Percentiles rank a stretch among this genome's conserved stretches.
Conservation (phyloP, 192 early-diverging fungal genomes). For the Polychytrium aggregatum region DNA sequence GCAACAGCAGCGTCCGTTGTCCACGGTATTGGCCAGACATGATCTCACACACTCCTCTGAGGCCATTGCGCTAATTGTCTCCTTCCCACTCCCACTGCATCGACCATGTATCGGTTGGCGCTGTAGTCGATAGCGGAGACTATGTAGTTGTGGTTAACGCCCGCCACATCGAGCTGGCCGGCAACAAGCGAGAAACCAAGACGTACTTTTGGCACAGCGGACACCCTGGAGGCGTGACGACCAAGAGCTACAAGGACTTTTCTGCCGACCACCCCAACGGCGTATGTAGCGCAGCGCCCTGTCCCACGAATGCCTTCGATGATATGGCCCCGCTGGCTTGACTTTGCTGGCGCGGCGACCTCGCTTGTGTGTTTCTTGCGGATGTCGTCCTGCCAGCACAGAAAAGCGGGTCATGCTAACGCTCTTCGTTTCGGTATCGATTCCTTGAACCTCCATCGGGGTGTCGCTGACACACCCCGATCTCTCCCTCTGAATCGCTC, state of each 20-base stretch:
- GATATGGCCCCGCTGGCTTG: no score
- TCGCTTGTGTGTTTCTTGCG: background rate
- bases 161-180: slow-evolving; percentile 62
- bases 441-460: no score
- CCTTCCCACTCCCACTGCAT: background rate
- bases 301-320: no score
- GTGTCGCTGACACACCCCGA: no score
- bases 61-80: background rate
- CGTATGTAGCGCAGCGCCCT: slow-evolving; percentile 21
- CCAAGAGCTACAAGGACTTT: slow-evolving; percentile 61
- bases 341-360: background rate
- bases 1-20: background rate
- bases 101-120: background rate
- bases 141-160: slow-evolving; percentile 95
- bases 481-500: background rate
- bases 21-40: background rate
- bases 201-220: slow-evolving; percentile 78
- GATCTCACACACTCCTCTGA: background rate
- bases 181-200: slow-evolving; percentile 77
- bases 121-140: slow-evolving; percentile 80
- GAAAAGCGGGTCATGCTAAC: no score
- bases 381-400: background rate
- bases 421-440: no score
- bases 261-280: slow-evolving; percentile 66
- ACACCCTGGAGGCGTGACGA: slow-evolving; percentile 77